These are phyloP conservation scores for Colletotrichum filicis DNA, from an alignment of 2,329 filamentous ascomycete species.

Conservation along the genomic window DNA sequence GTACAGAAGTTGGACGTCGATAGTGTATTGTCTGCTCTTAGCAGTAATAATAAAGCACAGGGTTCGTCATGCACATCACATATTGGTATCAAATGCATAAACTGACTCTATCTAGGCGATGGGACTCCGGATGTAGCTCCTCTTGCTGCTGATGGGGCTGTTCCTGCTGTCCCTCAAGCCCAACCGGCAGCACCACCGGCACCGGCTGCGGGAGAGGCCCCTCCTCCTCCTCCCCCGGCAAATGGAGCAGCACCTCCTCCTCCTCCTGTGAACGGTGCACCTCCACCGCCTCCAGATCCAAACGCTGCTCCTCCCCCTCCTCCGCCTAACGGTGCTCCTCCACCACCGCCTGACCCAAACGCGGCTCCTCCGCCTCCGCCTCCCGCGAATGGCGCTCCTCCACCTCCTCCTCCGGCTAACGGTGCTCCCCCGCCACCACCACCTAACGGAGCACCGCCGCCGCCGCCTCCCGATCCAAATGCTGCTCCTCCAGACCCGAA, in stretches of 20 bases:
- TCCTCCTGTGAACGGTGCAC: not conserved
- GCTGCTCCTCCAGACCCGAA: not conserved
- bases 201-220: not conserved
- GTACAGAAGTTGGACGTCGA: constrained; percentile 15
- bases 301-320: constrained; percentile 6
- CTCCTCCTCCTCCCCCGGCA: not conserved
- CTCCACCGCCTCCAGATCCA: constrained; percentile 6
- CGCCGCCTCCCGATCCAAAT: not conserved
- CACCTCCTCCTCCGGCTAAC: not conserved
- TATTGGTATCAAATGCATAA: not conserved
- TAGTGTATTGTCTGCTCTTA: constrained; percentile 7
- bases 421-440: not conserved
- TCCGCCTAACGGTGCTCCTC: constrained; percentile 1
- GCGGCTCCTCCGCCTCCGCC: constrained; percentile 5
- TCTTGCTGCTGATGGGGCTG: constrained; percentile 19
- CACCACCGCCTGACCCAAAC: constrained; percentile 5
- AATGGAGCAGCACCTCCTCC: not conserved
- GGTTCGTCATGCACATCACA: not conserved
- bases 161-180: not conserved
- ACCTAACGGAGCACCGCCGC: not conserved
- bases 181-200: not conserved
- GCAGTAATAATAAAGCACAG: not conserved
- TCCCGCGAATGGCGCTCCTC: not conserved
- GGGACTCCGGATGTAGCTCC: not conserved
- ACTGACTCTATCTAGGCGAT: not conserved